These are phyloP conservation scores for Fraxinus floribunda DNA, from an alignment of 305 asterid species.

Conservation along the genomic window DNA sequence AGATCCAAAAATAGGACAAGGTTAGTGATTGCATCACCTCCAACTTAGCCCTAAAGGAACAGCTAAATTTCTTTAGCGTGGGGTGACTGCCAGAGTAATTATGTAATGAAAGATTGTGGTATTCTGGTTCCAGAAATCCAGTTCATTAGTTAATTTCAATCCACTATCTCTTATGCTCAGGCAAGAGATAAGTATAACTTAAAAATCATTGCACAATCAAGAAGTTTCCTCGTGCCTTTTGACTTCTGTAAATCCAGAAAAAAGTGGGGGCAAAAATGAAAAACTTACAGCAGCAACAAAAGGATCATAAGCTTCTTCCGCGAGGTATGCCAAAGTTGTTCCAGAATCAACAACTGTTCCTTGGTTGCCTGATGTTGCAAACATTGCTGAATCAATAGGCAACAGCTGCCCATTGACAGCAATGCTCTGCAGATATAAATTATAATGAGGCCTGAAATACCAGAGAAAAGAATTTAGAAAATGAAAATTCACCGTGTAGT, in stretches of 20 bases:
- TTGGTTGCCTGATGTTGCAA: conserved; percentile 66
- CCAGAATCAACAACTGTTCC: conserved; percentile 97
- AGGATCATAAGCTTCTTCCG: conserved; percentile 87
- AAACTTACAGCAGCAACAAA: conserved; percentile 78
- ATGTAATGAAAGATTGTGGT: not conserved
- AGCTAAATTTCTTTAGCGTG: not conserved
- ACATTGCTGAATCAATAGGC: conserved; percentile 76
- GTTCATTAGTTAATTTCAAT: not conserved
- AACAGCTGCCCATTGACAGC: conserved; percentile 81
- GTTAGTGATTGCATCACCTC: not conserved
- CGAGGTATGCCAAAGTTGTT: conserved; percentile 90
- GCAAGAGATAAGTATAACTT: not conserved
- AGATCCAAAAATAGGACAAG: conserved; percentile 10
- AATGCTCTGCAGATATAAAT: conserved; percentile 81
- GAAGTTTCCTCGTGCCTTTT: not conserved
- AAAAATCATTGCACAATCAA: not conserved
- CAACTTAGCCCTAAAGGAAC: not conserved
- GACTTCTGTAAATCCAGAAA: conserved; percentile 19
- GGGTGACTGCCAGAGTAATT: not conserved
- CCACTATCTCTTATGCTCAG: not conserved
- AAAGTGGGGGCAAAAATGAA: conserved; percentile 17
- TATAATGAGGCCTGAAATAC: conserved; percentile 83
- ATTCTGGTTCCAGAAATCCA: not conserved
- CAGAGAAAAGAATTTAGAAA: conserved; percentile 24
- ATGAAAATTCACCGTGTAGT: not conserved